Base-by-base conservation (phyloP, 2,329 filamentous ascomycete genomes). In the Talaromyces sp. region DNA sequence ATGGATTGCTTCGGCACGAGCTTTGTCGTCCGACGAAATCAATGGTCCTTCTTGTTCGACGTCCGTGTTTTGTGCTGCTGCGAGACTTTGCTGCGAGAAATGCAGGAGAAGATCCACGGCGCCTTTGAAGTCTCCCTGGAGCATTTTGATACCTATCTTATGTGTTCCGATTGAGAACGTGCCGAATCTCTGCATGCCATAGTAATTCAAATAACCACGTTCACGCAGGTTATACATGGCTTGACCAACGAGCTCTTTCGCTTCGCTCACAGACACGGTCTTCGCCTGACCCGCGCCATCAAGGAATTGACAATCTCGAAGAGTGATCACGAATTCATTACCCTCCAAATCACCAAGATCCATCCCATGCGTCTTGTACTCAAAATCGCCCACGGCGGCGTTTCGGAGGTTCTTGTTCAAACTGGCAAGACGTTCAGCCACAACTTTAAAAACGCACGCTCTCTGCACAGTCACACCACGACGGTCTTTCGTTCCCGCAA, bases 121-220 rank as follows among this genome's bases (percentile, higher is more conserved):
- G 36, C 87, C 91, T 74, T 93, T 85, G 70, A 93, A 93, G 72
- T 97, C 88, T 34, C 87, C 89, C 70, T 91, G 86, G 0, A 99
- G 84, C 74, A 99, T 93, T 75, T 91, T 89, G 74, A 90, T 87
- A 58, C 95, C 95, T 59, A 97, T 83, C 47, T 89, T 85, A 73
- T 98, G 92, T 0, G 95, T 99, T 38, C 93, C 91, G 13, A 91
- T 90, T 31, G 88, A 82, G 77, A 95, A 94, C 0, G 93, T 94
- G 31, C 95, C 95, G 72, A 99, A 99, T 27, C 95, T 89, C 79
- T 99, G 95, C n/a, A 98, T 87, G 8, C 95, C 95, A 74, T 93
- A 99, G 80, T 98, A 99, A 79, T 99, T 99, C 78, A 99, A 89
- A 82, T 96, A 99, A 2, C 95, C 95, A 53, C 89, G 85, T 51